Percentiles rank a stretch among this genome's conserved stretches.
These are phyloP conservation scores for Picea abies DNA, from an alignment of 83 land plant genomes.

Conservation along the genomic window DNA sequence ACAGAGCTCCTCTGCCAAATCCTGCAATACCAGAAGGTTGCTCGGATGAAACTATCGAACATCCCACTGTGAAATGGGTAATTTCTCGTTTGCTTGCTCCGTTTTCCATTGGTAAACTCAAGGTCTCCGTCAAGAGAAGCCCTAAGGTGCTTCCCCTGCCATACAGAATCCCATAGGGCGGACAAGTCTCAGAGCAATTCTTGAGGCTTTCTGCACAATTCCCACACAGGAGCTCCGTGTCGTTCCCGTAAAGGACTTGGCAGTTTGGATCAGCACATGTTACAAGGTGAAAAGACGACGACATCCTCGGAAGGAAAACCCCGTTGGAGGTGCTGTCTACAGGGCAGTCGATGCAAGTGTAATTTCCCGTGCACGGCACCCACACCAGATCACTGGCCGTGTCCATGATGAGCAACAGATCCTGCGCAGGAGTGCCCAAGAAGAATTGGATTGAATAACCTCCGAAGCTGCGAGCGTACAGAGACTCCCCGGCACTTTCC, in stretches of 20 bases:
- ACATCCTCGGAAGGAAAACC: not conserved
- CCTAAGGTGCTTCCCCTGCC: conserved; percentile 61
- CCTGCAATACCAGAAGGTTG: too few relatives aligned
- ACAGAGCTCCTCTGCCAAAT: too few relatives aligned
- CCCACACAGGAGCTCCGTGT: not conserved
- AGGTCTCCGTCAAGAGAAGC: conserved; percentile 38
- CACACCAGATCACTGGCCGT: conserved; percentile 74
- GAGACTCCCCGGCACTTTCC: conserved; percentile 37
- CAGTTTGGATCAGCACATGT: not conserved
- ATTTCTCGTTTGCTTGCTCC: not conserved
- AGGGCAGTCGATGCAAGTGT: conserved; percentile 53
- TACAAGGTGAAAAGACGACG: not conserved
- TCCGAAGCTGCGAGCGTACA: not conserved
- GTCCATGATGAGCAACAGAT: conserved; percentile 56
- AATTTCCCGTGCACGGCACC: conserved; percentile 54
- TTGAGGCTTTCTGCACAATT: not conserved
- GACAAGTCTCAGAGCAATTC: conserved; percentile 19
- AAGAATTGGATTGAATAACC: conserved; percentile 17
- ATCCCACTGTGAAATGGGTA: not conserved
- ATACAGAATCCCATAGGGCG: conserved; percentile 44
- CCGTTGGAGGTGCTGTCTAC: not conserved
- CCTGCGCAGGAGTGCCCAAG: conserved; percentile 27
- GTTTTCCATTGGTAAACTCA: conserved; percentile 27
- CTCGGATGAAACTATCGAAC: too few relatives aligned
- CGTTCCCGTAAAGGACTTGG: fast-evolving